Base-by-base conservation (phyloP, 257 asterid species). In the Plantago elongata region DNA sequence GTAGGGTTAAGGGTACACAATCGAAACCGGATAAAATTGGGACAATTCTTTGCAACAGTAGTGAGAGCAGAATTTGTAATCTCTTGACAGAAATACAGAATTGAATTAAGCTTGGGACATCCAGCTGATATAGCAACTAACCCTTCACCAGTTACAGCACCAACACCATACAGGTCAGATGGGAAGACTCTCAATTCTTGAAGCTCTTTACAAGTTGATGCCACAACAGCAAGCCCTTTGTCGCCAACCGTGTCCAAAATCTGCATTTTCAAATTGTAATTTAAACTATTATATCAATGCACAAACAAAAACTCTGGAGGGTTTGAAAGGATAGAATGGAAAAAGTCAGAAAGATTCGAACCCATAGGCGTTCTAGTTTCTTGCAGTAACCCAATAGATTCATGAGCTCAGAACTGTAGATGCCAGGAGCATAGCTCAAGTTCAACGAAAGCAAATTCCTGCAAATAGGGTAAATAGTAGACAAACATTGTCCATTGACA, bases 51-150 rank as follows among this genome's bases (percentile, higher is more conserved):
- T 1, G 96, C 92, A 48, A 87, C 87, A 0, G 95, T 77, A 38
- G 80, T 81, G 40, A 90, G 88, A 15, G 96, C 96, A 4, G 95
- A 95, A 56, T 90, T 87, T 13, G 96, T 87, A 93, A 90, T 87
- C 71, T 77, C 90, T 78, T 67, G 80, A 73, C 97, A 90, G 77
- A 77, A 79, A 62, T 87, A 90, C 5, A 83, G 81, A 12, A 83
- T 29, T 7, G 96, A 90, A 49, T 83, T 84, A n/a, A 90, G 87
- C 66, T 83, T 83, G 7, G 86, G 89, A 71, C 97, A 87, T 67
- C 97, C 97, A 12, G 83, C 81, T 57, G 97, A 90, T 67, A 90
- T 69, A 7, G 93, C 83, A 34, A 87, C 93, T 43, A 90, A 74
- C 37, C 97, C 96, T 72, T 74, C 93, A 65, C 85, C 93, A 0